Evolutionary conservation across 73 alveolate species (phyloP).

Genomic region (Symbiodinium natans): DNA sequence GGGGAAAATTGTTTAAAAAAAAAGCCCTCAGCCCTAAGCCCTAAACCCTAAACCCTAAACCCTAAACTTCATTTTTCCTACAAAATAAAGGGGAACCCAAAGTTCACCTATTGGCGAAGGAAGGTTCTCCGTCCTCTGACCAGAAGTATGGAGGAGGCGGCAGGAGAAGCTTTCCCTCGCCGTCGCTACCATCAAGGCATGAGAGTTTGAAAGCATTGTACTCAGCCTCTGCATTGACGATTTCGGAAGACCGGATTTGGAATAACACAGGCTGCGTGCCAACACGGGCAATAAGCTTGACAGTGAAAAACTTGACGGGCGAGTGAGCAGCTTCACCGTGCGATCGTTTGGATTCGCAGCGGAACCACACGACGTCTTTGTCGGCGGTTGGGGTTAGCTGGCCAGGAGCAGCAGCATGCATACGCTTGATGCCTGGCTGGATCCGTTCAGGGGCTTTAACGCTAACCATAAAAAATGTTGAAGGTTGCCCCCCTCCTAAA

Average conservation of each 20-base stretch:
- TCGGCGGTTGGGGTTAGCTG: too few species aligned
- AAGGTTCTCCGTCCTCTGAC: conserved; percentile 37
- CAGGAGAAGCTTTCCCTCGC: not conserved
- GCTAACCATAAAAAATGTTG: too few species aligned
- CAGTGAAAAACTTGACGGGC: not conserved
- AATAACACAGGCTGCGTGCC: not conserved
- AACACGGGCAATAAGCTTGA: not conserved
- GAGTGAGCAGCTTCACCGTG: conserved; percentile 39
- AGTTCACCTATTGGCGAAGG: not conserved
- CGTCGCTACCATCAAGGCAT: not conserved
- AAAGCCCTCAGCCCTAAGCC: not conserved
- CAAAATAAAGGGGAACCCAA: not conserved
- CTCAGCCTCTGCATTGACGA: conserved; percentile 41
- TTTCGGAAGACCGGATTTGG: conserved; percentile 7
- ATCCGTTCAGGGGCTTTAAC: too few species aligned
- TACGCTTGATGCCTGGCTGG: too few species aligned
- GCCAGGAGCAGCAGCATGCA: too few species aligned
- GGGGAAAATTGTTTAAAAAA: not conserved
- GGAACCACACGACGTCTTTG: not conserved
- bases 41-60: not conserved
- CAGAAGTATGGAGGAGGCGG: conserved; percentile 37
- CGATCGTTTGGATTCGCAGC: not conserved
- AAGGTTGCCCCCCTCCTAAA: too few species aligned
- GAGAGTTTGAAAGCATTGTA: conserved; percentile 44
- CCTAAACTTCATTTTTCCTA: not conserved